Conservation (phyloP, 345 rosid genomes). For the Pugionium dolabratum region DNA sequence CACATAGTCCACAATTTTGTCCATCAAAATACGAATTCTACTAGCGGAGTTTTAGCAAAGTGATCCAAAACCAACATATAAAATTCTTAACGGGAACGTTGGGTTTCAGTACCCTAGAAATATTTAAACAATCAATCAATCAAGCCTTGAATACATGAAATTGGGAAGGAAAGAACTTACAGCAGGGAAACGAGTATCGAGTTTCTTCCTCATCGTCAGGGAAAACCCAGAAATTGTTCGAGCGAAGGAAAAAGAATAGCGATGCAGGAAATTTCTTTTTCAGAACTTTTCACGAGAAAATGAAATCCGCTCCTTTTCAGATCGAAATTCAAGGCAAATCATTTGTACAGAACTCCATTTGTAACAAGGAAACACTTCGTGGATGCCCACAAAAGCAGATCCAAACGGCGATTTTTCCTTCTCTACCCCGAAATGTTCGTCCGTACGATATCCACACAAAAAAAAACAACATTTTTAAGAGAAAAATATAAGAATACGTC, state of each 20-base stretch:
- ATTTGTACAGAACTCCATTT: background rate
- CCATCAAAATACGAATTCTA: background rate
- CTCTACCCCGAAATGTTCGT: conserved; percentile 30
- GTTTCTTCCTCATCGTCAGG: background rate
- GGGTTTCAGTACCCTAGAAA: background rate
- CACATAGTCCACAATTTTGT: background rate
- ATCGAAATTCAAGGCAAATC: conserved; percentile 9
- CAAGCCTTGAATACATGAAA: background rate
- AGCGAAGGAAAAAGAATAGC: background rate
- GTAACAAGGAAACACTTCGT: background rate
- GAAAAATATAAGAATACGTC: conserved; percentile 9
- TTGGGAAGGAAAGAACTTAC: conserved; percentile 18
- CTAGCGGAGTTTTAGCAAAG: background rate
- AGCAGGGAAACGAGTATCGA: conserved; percentile 28
- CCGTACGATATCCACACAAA: conserved; percentile 22
- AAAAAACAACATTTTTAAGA: background rate
- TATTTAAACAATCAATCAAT: background rate
- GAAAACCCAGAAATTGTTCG: conserved; percentile 10
- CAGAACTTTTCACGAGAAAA: background rate
- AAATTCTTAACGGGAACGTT: background rate
- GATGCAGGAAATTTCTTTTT: background rate
- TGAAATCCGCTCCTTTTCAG: background rate
- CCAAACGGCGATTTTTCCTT: conserved; percentile 32
- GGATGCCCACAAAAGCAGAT: conserved; percentile 37
- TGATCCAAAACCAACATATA: background rate